phyloP scores from a whole-genome alignment of 139 green algal species.

The Coelastrella sp. region DNA sequence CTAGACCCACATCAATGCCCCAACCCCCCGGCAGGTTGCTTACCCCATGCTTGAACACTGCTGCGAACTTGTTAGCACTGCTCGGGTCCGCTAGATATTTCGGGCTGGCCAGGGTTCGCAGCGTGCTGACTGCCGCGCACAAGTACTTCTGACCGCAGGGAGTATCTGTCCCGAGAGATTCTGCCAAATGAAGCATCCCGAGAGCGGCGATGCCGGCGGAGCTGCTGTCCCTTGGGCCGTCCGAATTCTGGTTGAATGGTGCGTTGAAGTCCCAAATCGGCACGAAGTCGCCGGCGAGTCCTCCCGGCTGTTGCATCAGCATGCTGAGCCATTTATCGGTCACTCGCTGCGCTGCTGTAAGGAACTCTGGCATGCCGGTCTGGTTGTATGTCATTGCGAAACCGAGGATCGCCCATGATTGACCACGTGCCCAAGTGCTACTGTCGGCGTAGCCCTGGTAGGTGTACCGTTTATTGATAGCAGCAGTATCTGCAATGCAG shows the following conservation, averaged over 20 bases:
- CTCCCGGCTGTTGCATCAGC: neutral
- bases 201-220: conserved; percentile 23
- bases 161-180: neutral
- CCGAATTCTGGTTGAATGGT: neutral
- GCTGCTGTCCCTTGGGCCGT: conserved; percentile 37
- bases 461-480: neutral
- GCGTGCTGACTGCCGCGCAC: neutral
- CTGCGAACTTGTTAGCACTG: neutral
- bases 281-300: neutral
- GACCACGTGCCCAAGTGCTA: conserved; percentile 35
- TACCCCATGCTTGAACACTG: conserved; percentile 26
- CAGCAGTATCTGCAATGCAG: conserved; percentile 2
- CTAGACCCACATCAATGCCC: conserved; percentile 18
- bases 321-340: conserved; percentile 22
- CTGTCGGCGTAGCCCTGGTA: conserved; percentile 8
- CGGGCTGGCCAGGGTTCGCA: neutral
- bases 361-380: conserved; percentile 27
- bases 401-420: conserved; percentile 24
- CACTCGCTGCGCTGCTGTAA: neutral
- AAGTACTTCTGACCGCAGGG: conserved; percentile 9
- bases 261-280: conserved; percentile 41
- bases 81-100: conserved; percentile 17
- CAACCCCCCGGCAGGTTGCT: neutral
- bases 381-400: conserved; percentile 28
- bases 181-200: conserved; percentile 32